Evolutionary conservation across 1,139 yeast genomes (phyloP).

Genomic region (Eremothecium coryli): DNA sequence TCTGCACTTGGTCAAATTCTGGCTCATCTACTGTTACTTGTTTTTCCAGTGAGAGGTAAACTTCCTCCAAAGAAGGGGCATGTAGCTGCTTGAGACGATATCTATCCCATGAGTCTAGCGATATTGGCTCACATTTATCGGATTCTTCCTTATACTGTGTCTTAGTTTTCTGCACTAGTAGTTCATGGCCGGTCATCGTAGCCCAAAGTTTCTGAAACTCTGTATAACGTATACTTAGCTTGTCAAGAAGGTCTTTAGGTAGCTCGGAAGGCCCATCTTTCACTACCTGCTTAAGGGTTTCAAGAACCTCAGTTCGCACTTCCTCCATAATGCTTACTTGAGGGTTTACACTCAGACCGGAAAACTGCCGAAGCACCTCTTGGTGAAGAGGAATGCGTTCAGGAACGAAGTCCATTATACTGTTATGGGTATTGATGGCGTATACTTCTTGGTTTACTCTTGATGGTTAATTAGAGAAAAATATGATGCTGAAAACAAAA

Average conservation of each 20-base stretch:
- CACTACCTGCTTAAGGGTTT: slow-evolving; percentile 4
- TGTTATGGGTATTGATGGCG: too few species aligned
- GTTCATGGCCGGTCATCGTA: background rate
- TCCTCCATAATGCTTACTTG: slow-evolving; percentile 5
- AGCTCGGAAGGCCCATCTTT: slow-evolving; percentile 3
- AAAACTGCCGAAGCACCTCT: slow-evolving; percentile 6
- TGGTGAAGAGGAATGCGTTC: slow-evolving; percentile 9
- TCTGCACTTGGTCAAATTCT: slow-evolving; percentile 7
- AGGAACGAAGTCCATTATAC: slow-evolving; percentile 3
- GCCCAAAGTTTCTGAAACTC: background rate
- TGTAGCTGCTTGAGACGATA: slow-evolving; percentile 9
- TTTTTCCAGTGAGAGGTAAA: too few species aligned
- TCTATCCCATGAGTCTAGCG: slow-evolving; percentile 15
- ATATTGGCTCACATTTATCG: slow-evolving; percentile 9
- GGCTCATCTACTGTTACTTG: slow-evolving; percentile 3
- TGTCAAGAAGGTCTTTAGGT: slow-evolving; percentile 4
- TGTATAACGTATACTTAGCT: background rate
- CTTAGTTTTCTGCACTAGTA: slow-evolving; percentile 5
- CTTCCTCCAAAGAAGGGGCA: slow-evolving; percentile 11
- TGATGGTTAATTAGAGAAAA: too few species aligned
- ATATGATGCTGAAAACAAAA: too few species aligned
- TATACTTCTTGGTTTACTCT: too few species aligned
- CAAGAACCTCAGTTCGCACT: slow-evolving; percentile 5
- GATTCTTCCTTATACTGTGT: slow-evolving; percentile 7
- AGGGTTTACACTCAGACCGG: slow-evolving; percentile 4